Percentiles rank a stretch among this genome's conserved stretches.
These are phyloP conservation scores for Epichloe glyceriae DNA, from an alignment of 2,329 filamentous ascomycete genomes.

Conservation along the genomic window DNA sequence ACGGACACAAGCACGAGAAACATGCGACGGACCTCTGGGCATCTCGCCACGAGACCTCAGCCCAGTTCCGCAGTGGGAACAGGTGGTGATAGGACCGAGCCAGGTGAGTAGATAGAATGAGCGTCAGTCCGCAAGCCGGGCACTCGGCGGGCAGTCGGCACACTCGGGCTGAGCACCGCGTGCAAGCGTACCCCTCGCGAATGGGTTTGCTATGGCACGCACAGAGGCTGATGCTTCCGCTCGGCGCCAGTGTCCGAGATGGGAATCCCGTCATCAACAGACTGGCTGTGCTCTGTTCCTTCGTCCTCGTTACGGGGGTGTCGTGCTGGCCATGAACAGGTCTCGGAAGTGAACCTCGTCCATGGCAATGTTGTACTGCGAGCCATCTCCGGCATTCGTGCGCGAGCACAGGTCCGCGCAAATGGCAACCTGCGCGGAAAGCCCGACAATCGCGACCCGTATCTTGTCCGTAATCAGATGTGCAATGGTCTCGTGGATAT, in stretches of 20 bases:
- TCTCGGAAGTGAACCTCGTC: constrained; percentile 70
- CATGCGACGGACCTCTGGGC: constrained; percentile 54
- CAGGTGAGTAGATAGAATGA: constrained; percentile 88
- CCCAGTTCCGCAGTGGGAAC: constrained; percentile 82
- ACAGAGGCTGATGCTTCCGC: constrained; percentile 58
- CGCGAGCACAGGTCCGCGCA: constrained; percentile 79
- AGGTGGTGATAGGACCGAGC: constrained; percentile 89
- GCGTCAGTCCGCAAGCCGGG: constrained; percentile 77
- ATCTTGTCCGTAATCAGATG: constrained; percentile 71
- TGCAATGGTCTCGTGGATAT: constrained; percentile 83
- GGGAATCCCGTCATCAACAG: constrained; percentile 98
- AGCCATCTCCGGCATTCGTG: constrained; percentile 70
- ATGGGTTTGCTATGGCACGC: constrained; percentile 79
- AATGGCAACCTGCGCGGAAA: constrained; percentile 84
- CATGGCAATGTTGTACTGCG: constrained; percentile 70
- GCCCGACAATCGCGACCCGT: constrained; percentile 75
- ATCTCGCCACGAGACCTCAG: constrained; percentile 71
- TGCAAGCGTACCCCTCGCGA: constrained; percentile 80
- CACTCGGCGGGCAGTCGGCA: constrained; percentile 85
- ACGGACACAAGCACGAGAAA: constrained; percentile 62
- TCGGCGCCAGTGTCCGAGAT: constrained; percentile 62
- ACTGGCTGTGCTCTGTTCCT: constrained; percentile 43
- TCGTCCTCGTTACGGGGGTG: constrained; percentile 70
- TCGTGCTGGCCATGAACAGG: constrained; percentile 78
- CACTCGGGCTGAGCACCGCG: constrained; percentile 76